These are phyloP conservation scores for Sclerotinia minor DNA, from an alignment of 2,329 filamentous ascomycete species.

Conservation along the genomic window DNA sequence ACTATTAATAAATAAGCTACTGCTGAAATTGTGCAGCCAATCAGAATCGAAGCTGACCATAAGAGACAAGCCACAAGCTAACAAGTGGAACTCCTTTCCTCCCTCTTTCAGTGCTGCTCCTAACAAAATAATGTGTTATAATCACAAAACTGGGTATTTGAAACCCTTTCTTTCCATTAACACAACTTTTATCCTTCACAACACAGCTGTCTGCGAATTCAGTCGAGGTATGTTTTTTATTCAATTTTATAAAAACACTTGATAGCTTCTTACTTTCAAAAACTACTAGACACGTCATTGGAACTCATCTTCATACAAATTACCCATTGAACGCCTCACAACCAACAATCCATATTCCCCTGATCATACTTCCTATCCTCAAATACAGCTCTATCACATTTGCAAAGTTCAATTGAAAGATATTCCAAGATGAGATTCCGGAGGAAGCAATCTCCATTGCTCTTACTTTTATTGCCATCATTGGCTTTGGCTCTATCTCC, in stretches of 20 bases:
- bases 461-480: conserved; percentile 61
- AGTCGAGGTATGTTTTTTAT: background rate
- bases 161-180: background rate
- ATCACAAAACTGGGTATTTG: background rate
- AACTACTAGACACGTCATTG: conserved; percentile 15
- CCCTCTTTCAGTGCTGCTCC: conserved; percentile 2
- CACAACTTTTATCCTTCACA: background rate
- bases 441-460: conserved; percentile 53
- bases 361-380: background rate
- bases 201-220: background rate
- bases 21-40: background rate
- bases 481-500: conserved; percentile 49
- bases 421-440: conserved; percentile 57
- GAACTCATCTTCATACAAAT: background rate
- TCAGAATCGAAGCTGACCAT: background rate
- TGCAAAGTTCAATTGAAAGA: conserved; percentile 9
- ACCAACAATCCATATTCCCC: background rate
- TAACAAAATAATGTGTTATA: conserved; percentile 11
- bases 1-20: conserved; percentile 4
- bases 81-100: conserved; percentile 7
- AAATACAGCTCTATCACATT: background rate
- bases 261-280: background rate
- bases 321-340: background rate
- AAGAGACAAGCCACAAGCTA: background rate
- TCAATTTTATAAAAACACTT: background rate